Conservation (phyloP, 2,329 filamentous ascomycete species). For the Aureobasidium uvarum region DNA sequence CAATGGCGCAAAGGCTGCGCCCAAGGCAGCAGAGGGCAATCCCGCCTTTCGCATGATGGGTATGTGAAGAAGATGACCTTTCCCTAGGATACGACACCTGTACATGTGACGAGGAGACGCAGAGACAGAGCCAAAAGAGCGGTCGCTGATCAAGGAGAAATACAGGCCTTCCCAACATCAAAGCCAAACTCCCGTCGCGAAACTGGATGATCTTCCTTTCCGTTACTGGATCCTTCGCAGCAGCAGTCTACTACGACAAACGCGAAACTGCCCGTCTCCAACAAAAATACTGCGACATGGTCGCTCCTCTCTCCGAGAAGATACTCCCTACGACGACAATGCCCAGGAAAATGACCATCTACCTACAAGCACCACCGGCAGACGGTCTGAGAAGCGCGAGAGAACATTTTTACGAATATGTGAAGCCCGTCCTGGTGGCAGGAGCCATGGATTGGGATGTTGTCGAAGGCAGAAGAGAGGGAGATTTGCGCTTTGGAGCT, state of each 20-base stretch:
- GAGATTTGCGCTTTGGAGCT: constrained; percentile 83
- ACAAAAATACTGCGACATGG: constrained; percentile 79
- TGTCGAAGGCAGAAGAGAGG: constrained; percentile 84
- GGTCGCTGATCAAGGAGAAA: neutral
- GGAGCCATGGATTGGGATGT: constrained; percentile 96
- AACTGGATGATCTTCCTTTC: constrained; percentile 98
- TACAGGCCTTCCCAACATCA: constrained; percentile 78
- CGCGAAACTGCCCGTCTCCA: constrained; percentile 83
- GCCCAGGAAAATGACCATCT: constrained; percentile 81
- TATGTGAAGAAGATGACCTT: constrained; percentile 32
- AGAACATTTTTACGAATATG: constrained; percentile 93
- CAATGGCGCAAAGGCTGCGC: constrained; percentile 7
- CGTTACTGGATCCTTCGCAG: constrained; percentile 72
- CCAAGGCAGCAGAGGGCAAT: constrained; percentile 54
- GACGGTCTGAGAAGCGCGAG: constrained; percentile 82
- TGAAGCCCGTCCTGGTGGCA: constrained; percentile 87
- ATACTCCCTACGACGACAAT: constrained; percentile 69
- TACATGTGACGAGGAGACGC: neutral
- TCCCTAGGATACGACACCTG: neutral
- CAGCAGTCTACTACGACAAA: constrained; percentile 85
- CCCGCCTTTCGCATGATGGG: constrained; percentile 72
- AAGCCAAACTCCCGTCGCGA: constrained; percentile 81
- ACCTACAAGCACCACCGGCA: constrained; percentile 79
- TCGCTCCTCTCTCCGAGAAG: constrained; percentile 79
- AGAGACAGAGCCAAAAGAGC: constrained; percentile 10